Conservation (phyloP, 1,139 yeast genomes). For the Diutina ranongensis region DNA sequence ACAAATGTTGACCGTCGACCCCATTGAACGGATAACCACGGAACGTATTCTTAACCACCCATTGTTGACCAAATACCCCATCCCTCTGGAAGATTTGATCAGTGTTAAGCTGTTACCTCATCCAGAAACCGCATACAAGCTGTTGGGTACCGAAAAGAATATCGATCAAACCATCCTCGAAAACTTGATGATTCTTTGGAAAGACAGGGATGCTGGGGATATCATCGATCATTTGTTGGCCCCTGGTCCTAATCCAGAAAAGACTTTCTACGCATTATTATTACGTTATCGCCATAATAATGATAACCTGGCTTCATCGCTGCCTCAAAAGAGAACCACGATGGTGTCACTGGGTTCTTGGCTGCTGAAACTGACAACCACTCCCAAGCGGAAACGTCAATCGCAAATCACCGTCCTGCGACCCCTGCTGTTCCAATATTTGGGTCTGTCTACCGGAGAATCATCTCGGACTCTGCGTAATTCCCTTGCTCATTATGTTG, state of each 20-base stretch:
- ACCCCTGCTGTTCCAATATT: slow-evolving; percentile 5
- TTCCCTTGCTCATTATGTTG: background rate
- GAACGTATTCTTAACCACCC: slow-evolving; percentile 68
- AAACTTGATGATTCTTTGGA: slow-evolving; percentile 65
- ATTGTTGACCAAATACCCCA: slow-evolving; percentile 50
- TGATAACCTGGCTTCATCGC: slow-evolving; percentile 14
- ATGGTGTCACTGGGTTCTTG: background rate
- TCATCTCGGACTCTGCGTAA: background rate
- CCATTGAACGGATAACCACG: slow-evolving; percentile 45
- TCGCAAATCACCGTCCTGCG: slow-evolving; percentile 2
- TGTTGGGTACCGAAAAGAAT: slow-evolving; percentile 33
- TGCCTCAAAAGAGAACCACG: background rate
- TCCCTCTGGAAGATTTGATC: slow-evolving; percentile 37
- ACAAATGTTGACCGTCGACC: slow-evolving; percentile 71
- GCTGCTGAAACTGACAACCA: slow-evolving; percentile 2
- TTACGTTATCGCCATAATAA: slow-evolving; percentile 43
- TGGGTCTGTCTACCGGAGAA: background rate
- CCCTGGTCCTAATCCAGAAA: slow-evolving; percentile 56
- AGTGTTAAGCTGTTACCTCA: slow-evolving; percentile 48
- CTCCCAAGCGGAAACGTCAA: background rate
- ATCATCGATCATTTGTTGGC: slow-evolving; percentile 43
- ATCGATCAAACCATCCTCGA: slow-evolving; percentile 56
- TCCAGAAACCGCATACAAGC: slow-evolving; percentile 47
- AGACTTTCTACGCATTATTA: slow-evolving; percentile 61
- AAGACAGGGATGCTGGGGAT: slow-evolving; percentile 49